phyloP scores from a whole-genome alignment of 192 early-diverging fungal species.

The Podila verticillata region DNA sequence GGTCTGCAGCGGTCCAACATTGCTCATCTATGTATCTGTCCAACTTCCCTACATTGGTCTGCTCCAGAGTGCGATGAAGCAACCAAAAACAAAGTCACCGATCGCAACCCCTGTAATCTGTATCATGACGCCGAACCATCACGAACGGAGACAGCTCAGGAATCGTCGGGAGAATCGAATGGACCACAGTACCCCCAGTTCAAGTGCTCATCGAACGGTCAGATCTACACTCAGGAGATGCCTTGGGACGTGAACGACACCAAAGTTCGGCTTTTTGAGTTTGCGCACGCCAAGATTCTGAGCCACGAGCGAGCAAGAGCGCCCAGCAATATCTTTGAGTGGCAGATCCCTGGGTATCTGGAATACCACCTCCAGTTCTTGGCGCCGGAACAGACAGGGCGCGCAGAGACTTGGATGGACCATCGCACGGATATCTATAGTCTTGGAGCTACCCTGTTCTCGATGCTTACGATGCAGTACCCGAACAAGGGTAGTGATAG shows the following conservation, averaged over 20 bases:
- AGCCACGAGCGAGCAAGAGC: conserved; percentile 46
- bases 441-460: conserved; percentile 36
- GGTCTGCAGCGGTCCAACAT: conserved; percentile 30
- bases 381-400: conserved; percentile 46
- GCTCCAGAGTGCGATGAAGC: conserved; percentile 4
- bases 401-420: conserved; percentile 51
- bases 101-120: conserved; percentile 16
- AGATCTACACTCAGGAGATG: neutral
- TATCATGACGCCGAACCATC: conserved; percentile 14
- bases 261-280: conserved; percentile 36
- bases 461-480: conserved; percentile 43
- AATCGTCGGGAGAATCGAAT: neutral
- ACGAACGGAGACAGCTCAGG: neutral
- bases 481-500: conserved; percentile 43
- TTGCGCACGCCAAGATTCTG: conserved; percentile 43
- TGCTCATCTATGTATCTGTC: conserved; percentile 37
- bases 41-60: conserved; percentile 41
- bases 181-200: neutral
- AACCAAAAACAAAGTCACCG: neutral
- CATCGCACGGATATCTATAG: conserved; percentile 48
- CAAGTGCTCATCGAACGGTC: neutral
- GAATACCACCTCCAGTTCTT: conserved; percentile 43
- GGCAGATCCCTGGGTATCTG: conserved; percentile 43
- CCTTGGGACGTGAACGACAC: conserved; percentile 34
- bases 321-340: conserved; percentile 44